Conservation (phyloP, 768 basidiomycete genomes). For the Rhodotorula sphaerocarpa region DNA sequence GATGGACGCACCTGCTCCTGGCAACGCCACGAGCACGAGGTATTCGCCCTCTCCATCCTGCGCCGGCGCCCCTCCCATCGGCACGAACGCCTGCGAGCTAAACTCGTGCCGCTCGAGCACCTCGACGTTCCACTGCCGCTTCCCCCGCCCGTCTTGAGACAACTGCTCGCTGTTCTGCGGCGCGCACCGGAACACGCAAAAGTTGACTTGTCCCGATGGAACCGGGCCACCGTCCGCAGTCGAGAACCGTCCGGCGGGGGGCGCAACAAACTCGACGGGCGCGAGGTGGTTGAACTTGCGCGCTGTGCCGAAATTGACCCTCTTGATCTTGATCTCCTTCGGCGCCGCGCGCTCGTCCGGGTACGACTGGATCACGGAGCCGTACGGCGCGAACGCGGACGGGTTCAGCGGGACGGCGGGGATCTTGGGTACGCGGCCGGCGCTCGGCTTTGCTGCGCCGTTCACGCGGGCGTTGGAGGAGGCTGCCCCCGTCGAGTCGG, state of each 20-base stretch:
- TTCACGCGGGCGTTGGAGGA: neutral
- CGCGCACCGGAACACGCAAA: slow-evolving; percentile 78
- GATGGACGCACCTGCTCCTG: slow-evolving; percentile 49
- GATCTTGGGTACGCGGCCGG: slow-evolving; percentile 41
- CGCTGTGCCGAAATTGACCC: slow-evolving; percentile 83
- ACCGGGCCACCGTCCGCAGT: slow-evolving; percentile 49
- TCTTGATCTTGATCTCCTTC: slow-evolving; percentile 54
- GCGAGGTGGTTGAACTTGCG: slow-evolving; percentile 87
- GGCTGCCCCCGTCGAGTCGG: neutral
- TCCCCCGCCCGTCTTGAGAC: slow-evolving; percentile 39
- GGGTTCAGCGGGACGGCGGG: slow-evolving; percentile 58
- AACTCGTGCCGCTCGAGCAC: slow-evolving; percentile 81
- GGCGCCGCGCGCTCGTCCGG: slow-evolving; percentile 58
- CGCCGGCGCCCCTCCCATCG: slow-evolving; percentile 58
- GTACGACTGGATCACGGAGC: slow-evolving; percentile 84
- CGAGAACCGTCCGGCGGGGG: slow-evolving; percentile 40
- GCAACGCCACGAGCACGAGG: slow-evolving; percentile 77
- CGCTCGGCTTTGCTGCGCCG: slow-evolving; percentile 40
- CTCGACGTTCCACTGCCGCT: slow-evolving; percentile 51
- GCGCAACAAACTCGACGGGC: slow-evolving; percentile 49
- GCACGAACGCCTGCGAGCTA: slow-evolving; percentile 88
- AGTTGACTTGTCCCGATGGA: slow-evolving; percentile 46
- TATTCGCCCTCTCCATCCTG: slow-evolving; percentile 47
- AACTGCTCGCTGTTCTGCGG: slow-evolving; percentile 50
- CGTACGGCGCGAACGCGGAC: slow-evolving; percentile 79